Conservation (phyloP, 768 basidiomycete genomes). For the Brasilioporus rufonigricans region DNA sequence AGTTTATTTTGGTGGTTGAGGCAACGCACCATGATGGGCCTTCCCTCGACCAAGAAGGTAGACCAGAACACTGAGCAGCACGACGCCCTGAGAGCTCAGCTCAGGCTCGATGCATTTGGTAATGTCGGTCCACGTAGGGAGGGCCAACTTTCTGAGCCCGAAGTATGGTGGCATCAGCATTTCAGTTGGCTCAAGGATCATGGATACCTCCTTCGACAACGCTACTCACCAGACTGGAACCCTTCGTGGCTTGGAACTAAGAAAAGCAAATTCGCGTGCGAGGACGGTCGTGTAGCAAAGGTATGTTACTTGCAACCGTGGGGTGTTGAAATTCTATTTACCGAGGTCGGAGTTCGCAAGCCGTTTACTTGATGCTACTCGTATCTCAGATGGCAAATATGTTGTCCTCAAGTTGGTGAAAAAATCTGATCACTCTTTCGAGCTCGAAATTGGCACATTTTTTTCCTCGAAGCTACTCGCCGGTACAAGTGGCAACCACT, state of each 20-base stretch:
- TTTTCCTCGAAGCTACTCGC: background rate
- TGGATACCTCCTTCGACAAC: slow-evolving; percentile 19
- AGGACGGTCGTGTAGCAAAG: background rate
- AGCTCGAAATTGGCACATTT: background rate
- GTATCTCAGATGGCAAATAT: background rate
- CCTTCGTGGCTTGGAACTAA: slow-evolving; percentile 17
- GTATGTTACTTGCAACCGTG: background rate
- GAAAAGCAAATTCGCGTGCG: background rate
- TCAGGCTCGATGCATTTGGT: background rate
- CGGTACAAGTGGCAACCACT: background rate
- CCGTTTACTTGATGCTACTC: background rate
- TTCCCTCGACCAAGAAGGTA: background rate
- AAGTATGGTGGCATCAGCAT: slow-evolving; percentile 9
- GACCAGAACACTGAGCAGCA: background rate
- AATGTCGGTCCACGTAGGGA: background rate
- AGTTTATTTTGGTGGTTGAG: no score
- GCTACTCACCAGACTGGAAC: slow-evolving; percentile 17
- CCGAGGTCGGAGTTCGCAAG: no score
- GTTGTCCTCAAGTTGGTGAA: background rate
- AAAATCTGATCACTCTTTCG: background rate
- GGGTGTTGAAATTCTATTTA: slow-evolving; percentile 12
- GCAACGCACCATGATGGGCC: background rate
- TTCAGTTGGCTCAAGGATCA: slow-evolving; percentile 9
- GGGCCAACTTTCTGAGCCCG: slow-evolving; percentile 1
- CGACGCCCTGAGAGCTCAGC: background rate